Conservation (phyloP, 2,329 filamentous ascomycete genomes). For the Fusarium gaditjirri region DNA sequence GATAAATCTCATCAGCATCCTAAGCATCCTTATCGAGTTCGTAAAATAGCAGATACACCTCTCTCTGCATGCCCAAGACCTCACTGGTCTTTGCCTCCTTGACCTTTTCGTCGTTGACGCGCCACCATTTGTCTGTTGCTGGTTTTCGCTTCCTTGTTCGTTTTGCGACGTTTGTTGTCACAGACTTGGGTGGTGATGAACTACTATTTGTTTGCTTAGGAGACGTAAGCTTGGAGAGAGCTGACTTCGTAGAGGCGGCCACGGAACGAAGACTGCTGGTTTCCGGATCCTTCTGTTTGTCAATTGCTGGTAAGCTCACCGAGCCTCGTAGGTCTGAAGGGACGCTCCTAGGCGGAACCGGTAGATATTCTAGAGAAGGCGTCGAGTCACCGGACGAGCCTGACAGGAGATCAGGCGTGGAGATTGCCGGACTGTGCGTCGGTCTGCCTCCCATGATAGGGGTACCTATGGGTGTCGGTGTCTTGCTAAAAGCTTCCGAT, state of each 20-base stretch:
- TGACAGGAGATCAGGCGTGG: constrained; percentile 60
- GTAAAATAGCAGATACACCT: constrained; percentile 97
- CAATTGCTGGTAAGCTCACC: constrained; percentile 43
- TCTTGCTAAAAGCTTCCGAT: constrained; percentile 76
- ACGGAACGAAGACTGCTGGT: constrained; percentile 65
- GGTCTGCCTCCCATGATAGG: constrained; percentile 55
- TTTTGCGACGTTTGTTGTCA: constrained; percentile 39
- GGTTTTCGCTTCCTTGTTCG: constrained; percentile 66
- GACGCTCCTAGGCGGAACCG: constrained; percentile 47
- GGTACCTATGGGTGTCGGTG: constrained; percentile 64
- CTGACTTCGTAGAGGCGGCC: constrained; percentile 65
- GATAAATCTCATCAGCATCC: constrained; percentile 29
- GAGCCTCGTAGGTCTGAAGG: constrained; percentile 45
- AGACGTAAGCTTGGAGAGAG: constrained; percentile 60
- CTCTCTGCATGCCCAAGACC: constrained; percentile 91
- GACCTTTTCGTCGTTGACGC: constrained; percentile 96
- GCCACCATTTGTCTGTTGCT: constrained; percentile 84
- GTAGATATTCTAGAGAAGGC: constrained; percentile 51
- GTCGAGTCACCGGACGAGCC: constrained; percentile 50
- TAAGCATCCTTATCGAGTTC: constrained; percentile 73
- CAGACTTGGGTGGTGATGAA: constrained; percentile 32
- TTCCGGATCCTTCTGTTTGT: constrained; percentile 58
- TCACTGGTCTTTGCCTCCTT: constrained; percentile 94
- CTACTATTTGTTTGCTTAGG: constrained; percentile 46
- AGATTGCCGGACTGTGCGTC: constrained; percentile 56